phyloP scores from a whole-genome alignment of 345 rosid genomes.

The Eucalyptus marginata region DNA sequence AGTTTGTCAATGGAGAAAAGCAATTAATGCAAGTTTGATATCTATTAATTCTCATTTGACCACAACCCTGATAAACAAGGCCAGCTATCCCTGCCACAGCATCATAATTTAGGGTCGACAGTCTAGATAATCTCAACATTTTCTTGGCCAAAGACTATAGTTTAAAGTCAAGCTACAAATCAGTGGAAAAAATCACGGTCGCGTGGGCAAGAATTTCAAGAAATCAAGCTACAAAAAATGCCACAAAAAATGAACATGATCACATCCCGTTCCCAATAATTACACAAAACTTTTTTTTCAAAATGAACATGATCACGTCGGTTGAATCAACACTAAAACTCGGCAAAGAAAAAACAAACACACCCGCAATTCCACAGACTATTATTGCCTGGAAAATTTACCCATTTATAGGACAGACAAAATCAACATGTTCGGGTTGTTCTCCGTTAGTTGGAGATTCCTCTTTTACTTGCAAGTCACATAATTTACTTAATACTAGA shows the following conservation, averaged over 20 bases:
- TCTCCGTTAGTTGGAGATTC: no score
- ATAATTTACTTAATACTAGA: no score
- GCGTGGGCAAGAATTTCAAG: neutral
- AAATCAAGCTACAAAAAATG: neutral
- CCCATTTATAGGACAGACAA: no score
- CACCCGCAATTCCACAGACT: neutral
- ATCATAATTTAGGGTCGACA: neutral
- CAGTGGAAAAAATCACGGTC: neutral
- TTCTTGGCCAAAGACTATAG: neutral
- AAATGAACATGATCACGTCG: neutral
- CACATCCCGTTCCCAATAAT: neutral
- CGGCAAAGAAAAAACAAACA: neutral
- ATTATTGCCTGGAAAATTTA: neutral
- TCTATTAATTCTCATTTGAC: neutral
- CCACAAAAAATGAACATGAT: neutral
- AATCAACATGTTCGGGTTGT: no score
- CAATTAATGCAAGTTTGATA: neutral
- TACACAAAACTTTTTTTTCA: neutral
- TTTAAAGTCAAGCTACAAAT: neutral
- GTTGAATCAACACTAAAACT: neutral
- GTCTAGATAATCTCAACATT: neutral
- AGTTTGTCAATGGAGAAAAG: neutral
- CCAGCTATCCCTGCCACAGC: neutral
- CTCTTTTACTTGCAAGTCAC: no score
- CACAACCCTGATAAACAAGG: neutral